phyloP scores from a whole-genome alignment of 257 asterid genomes.

The Marsdenia floribunda region DNA sequence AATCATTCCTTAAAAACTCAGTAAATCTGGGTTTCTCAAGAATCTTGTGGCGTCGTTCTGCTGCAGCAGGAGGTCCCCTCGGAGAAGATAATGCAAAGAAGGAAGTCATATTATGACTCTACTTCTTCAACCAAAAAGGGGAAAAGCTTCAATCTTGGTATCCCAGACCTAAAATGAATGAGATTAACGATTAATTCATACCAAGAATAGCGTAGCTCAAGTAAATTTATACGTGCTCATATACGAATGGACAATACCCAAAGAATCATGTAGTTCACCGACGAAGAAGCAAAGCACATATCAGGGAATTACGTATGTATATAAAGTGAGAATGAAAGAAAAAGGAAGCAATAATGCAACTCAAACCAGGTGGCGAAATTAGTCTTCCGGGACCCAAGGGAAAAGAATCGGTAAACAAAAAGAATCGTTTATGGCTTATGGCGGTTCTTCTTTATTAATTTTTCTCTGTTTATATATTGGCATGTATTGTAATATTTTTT shows the following conservation, averaged over 20 bases:
- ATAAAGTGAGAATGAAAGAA: not conserved
- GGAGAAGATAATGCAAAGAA: not conserved
- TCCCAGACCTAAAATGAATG: no score
- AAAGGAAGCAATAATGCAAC: not conserved
- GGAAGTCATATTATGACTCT: not conserved
- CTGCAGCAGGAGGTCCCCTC: no score
- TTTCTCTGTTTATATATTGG: no score
- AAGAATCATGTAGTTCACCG: not conserved
- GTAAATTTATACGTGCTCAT: not conserved
- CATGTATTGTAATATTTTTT: no score
- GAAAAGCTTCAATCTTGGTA: no score
- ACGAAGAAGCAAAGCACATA: conserved; percentile 1
- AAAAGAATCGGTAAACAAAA: no score
- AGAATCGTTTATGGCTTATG: no score
- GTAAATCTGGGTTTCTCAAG: not conserved
- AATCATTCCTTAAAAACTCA: not conserved
- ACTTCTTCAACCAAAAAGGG: not conserved
- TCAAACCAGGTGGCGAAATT: not conserved
- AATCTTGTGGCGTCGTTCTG: not conserved
- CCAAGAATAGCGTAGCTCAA: no score
- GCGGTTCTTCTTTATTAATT: no score
- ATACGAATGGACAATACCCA: not conserved
- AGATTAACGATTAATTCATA: no score
- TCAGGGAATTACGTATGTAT: not conserved
- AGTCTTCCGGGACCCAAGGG: no score